Percentiles rank a stretch among this genome's conserved stretches.
phyloP scores from a whole-genome alignment of 208 protist genomes.

The Wallacemonas rigidus region DNA sequence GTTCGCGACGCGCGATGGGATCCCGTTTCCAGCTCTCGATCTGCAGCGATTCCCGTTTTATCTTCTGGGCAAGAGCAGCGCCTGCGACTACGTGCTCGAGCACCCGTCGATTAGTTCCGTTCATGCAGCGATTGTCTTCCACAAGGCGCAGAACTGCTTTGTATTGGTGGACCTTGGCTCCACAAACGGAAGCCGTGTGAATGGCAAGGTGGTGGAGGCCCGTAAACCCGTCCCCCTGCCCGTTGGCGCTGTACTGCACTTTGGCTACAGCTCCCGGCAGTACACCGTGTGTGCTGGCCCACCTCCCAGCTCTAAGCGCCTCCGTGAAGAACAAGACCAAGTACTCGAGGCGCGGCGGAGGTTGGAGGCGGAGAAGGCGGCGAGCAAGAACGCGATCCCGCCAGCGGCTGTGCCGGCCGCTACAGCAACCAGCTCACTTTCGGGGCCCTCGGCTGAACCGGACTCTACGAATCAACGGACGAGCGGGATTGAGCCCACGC shows the following conservation, averaged over 20 bases:
- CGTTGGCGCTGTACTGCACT: slow-evolving; percentile 58
- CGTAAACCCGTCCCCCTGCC: slow-evolving; percentile 61
- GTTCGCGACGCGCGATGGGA: slow-evolving; percentile 59
- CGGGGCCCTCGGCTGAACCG: no score
- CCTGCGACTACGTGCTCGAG: slow-evolving; percentile 88
- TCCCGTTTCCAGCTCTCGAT: slow-evolving; percentile 51
- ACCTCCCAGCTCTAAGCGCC: slow-evolving; percentile 44
- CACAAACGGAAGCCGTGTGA: slow-evolving; percentile 79
- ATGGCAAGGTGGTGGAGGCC: slow-evolving; percentile 58
- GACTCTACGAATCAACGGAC: no score
- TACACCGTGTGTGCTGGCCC: slow-evolving; percentile 71
- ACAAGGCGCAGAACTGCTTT: slow-evolving; percentile 75
- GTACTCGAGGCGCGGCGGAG: neutral
- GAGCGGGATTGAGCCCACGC: no score
- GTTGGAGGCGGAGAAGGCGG: neutral
- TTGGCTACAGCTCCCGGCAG: slow-evolving; percentile 75
- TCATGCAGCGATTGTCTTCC: slow-evolving; percentile 87
- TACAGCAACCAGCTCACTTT: no score
- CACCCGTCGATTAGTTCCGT: slow-evolving; percentile 84
- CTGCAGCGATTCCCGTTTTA: slow-evolving; percentile 87
- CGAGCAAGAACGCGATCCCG: neutral
- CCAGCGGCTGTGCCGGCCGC: neutral
- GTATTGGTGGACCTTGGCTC: slow-evolving; percentile 87
- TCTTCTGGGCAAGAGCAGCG: slow-evolving; percentile 74
- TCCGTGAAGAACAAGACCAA: slow-evolving; percentile 37